phyloP scores from a whole-genome alignment of 2,329 filamentous ascomycete species.

The Madurella mycetomatis region DNA sequence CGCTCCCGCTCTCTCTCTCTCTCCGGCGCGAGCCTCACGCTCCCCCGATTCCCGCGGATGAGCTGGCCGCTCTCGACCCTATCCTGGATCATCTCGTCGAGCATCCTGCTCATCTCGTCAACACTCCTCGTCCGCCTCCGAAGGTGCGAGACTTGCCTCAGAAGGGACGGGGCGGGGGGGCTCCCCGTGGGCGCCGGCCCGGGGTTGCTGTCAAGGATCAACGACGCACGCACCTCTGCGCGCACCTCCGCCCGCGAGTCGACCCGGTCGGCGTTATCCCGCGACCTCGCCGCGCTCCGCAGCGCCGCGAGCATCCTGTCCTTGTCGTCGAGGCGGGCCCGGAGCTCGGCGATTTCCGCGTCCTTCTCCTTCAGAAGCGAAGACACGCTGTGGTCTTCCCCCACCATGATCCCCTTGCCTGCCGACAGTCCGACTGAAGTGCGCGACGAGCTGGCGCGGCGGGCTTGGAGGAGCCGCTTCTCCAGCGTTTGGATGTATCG shows the following conservation, averaged over 20 bases:
- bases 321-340: slow-evolving; percentile 86
- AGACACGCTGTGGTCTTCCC: slow-evolving; percentile 72
- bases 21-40: slow-evolving; percentile 54
- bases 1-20: slow-evolving; percentile 21
- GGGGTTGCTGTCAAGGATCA: slow-evolving; percentile 32
- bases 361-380: slow-evolving; percentile 81
- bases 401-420: slow-evolving; percentile 61
- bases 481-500: slow-evolving; percentile 93
- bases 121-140: slow-evolving; percentile 63
- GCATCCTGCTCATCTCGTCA: slow-evolving; percentile 87
- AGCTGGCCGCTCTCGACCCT: slow-evolving; percentile 73
- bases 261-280: slow-evolving; percentile 68
- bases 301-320: slow-evolving; percentile 88
- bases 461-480: slow-evolving; percentile 83
- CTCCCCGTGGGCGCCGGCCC: slow-evolving; percentile 27
- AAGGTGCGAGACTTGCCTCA: slow-evolving; percentile 29
- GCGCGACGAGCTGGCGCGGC: slow-evolving; percentile 83
- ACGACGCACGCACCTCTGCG: slow-evolving; percentile 29
- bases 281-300: slow-evolving; percentile 76
- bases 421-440: slow-evolving; percentile 69
- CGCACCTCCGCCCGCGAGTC: slow-evolving; percentile 30
- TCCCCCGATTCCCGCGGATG: slow-evolving; percentile 62
- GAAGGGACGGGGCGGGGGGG: slow-evolving; percentile 28
- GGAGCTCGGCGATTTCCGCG: slow-evolving; percentile 84
- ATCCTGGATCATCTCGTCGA: slow-evolving; percentile 95